Evolutionary conservation across 2,329 filamentous ascomycete species (phyloP), one percentile per base, ranked within the genome.

Genomic region (Lasiodiplodia sp.): DNA sequence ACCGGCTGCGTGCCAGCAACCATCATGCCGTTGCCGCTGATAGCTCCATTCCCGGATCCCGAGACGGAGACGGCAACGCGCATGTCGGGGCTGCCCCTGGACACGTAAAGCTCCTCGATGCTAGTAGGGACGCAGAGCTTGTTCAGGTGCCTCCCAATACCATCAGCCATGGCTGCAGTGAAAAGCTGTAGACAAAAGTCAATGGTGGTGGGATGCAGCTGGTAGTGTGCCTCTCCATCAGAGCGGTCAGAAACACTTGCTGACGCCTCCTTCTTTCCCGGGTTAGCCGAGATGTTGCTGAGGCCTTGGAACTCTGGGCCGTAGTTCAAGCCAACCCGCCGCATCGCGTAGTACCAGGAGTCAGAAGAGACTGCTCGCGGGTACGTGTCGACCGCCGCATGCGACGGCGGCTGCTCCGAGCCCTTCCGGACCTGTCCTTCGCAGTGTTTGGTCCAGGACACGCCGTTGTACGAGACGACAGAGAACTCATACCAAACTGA

Each of bases 381-480:
- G 11, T 44, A 12, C 57, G 6, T 18, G 53, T n/a, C 31, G 8
- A 11, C 53, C 14, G 28, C 2, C 53, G 37, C 53, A 7, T 18
- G n/a, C 49, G n/a, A 4, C 53, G 16, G 16, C 31, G 23, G 40
- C 58, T 7, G 58, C 58, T 28, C 28, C 28, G 28, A 28, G 28
- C 28, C 28, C 28, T 28, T 28, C 31, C 37, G 47, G 11, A 71
- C 69, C 28, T 70, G 31, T 18, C 75, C 75, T 14, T n/a, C 31
- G 64, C 69, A 72, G 66, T 76, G 74, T 40, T 73, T 73, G 8
- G 53, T 64, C 77, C 77, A 79, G 7, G 66, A 44, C 23, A 63
- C 38, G 1, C 71, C 72, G 31, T 72, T 71, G 49, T 71, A 60
- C 1, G 74, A 73, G 6, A 64, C 47, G n/a, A 76, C 68, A 2